A percentile compares a stretch with the other conserved stretches of the same genome.
These are phyloP conservation scores for Fusarium virguliforme DNA, from an alignment of 2,329 filamentous ascomycete species.

Conservation along the genomic window DNA sequence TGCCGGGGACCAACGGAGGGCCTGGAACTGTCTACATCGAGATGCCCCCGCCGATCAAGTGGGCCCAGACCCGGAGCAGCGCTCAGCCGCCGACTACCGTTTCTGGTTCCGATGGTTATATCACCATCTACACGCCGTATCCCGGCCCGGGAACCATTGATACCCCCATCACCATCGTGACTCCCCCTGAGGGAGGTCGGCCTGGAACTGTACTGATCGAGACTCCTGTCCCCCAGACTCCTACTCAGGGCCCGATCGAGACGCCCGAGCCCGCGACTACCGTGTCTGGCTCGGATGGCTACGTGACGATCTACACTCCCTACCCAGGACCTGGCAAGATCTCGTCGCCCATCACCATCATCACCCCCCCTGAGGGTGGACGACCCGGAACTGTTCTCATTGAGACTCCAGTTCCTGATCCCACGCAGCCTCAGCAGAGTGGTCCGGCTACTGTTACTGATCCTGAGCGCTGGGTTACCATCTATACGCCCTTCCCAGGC, in stretches of 20 bases:
- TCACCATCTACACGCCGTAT: slow-evolving; percentile 37
- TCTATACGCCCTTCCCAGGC: slow-evolving; percentile 38
- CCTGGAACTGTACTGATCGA: slow-evolving; percentile 36
- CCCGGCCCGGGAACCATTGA: slow-evolving; percentile 39
- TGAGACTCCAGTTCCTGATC: slow-evolving; percentile 27
- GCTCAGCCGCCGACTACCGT: slow-evolving; percentile 17
- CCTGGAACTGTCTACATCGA: slow-evolving; percentile 40
- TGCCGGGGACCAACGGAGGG: slow-evolving; percentile 24
- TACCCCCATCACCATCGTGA: slow-evolving; percentile 32
- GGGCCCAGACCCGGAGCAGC: neutral
- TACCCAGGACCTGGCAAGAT: slow-evolving; percentile 30
- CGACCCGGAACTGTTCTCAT: slow-evolving; percentile 39
- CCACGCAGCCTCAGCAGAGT: slow-evolving; percentile 1
- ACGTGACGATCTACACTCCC: slow-evolving; percentile 35
- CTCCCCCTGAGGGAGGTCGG: slow-evolving; percentile 23
- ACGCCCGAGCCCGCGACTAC: slow-evolving; percentile 5
- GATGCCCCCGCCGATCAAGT: slow-evolving; percentile 8
- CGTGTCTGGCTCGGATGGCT: slow-evolving; percentile 21
- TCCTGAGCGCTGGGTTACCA: slow-evolving; percentile 35
- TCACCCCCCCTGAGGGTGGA: slow-evolving; percentile 23
- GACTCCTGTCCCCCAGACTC: slow-evolving; percentile 4
- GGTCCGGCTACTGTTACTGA: slow-evolving; percentile 5
- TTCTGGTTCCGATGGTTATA: slow-evolving; percentile 32
- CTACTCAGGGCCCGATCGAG: neutral
- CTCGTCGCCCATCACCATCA: slow-evolving; percentile 36